These are phyloP conservation scores for Verbascum thapsus DNA, from an alignment of 257 asterid species.

Conservation along the genomic window DNA sequence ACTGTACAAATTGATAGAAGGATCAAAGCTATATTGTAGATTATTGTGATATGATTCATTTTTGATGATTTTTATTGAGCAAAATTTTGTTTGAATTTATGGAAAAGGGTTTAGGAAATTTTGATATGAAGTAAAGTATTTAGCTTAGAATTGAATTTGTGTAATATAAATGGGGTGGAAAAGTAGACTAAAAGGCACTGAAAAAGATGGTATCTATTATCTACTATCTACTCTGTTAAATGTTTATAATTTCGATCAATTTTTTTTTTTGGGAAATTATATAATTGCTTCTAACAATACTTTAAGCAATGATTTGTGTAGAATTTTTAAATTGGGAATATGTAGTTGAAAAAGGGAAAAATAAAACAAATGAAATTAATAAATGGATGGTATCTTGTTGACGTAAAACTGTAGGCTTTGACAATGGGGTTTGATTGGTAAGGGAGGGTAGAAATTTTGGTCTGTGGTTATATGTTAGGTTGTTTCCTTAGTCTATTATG, in stretches of 20 bases:
- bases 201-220: constrained; percentile 2
- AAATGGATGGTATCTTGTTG: too few species aligned
- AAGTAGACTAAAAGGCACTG: constrained; percentile 21
- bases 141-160: constrained; percentile 3
- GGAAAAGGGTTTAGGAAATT: neutral
- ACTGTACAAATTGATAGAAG: constrained; percentile 41
- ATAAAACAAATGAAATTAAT: too few species aligned
- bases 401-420: constrained; percentile 32
- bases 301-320: too few species aligned
- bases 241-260: too few species aligned
- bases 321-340: too few species aligned
- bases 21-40: constrained; percentile 41
- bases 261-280: too few species aligned
- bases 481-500: constrained; percentile 33
- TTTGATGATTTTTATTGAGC: constrained; percentile 6
- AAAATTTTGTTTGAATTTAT: neutral
- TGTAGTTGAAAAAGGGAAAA: too few species aligned
- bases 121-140: neutral
- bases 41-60: constrained; percentile 41
- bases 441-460: constrained; percentile 11
- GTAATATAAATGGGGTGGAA: constrained; percentile 11
- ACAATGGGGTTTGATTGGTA: constrained; percentile 31
- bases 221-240: too few species aligned
- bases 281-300: too few species aligned
- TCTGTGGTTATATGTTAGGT: constrained; percentile 36